Evolutionary conservation across 23 red algal genomes (phyloP), one percentile per base, ranked within the genome.

Genomic region (Pyropia yezoensis): DNA sequence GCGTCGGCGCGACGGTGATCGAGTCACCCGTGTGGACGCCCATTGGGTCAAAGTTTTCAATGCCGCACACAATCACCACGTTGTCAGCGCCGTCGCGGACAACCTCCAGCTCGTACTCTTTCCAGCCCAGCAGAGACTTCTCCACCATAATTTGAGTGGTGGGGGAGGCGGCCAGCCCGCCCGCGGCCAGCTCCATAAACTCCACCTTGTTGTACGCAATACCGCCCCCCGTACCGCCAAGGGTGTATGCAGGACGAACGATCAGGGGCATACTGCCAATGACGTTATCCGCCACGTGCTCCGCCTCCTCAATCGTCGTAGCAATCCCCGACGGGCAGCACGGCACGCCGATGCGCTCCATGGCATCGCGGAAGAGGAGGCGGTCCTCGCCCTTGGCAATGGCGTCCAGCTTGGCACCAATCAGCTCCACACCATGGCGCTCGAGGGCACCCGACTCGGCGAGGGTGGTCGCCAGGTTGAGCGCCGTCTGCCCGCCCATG

Each of bases 1-100:
- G 82, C 20, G 80, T 88, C 27, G 94, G 94, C 4, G 94, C 94
- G 27, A 98, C 94, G 5, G 94, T 98, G 63, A 98, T 90, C 26
- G 78, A 86, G 56, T 98, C 94, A 22, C 94, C 94, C 19, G 94
- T 98, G 66, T 98, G 94, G 18, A 98, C 80, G 52, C 94, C 94
- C 94, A 98, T 98, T n/a, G 94, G 94, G 66, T 98, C 94, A 63
- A 98, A 63, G 60, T 98, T 98, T 62, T 98, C 94, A 74, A 98
- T 90, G 39, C 60, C 61, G 66, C 94, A 98, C 14, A 98, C 74
- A 50, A 98, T 98, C 7, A 98, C 94, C 2, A 98, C 94, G 57
- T 98, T 98, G 67, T 98, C 94, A 18, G 58, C 74, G 14, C 73
- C 79, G 80, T 98, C 94, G 39, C 94, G 80, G 67, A 98, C 83